Conservation (phyloP, 352 stramenopile species). For the Peronospora belbahrii region DNA sequence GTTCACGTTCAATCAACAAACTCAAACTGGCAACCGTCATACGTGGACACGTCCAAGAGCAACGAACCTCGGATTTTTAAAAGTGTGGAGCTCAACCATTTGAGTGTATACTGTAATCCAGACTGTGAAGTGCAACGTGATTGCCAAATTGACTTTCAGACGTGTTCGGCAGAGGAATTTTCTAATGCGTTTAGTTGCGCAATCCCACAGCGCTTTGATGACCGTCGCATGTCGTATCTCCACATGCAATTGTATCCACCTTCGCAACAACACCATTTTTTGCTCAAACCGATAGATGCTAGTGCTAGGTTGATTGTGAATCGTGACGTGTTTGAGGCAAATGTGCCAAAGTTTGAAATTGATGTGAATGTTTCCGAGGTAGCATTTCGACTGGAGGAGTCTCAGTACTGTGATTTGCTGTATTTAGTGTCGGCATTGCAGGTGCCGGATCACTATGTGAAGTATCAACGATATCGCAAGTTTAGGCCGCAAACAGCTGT, state of each 20-base stretch:
- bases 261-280: slow-evolving; percentile 73
- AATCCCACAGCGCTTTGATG: slow-evolving; percentile 82
- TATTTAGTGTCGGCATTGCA: slow-evolving; percentile 72
- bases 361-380: slow-evolving; percentile 75
- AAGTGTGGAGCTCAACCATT: slow-evolving; percentile 81
- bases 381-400: slow-evolving; percentile 76
- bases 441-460: slow-evolving; percentile 59
- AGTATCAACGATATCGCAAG: slow-evolving; percentile 72
- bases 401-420: slow-evolving; percentile 82
- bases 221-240: slow-evolving; percentile 32
- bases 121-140: slow-evolving; percentile 62
- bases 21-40: slow-evolving; percentile 80
- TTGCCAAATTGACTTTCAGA: slow-evolving; percentile 49
- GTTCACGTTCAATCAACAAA: slow-evolving; percentile 84
- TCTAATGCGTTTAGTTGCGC: slow-evolving; percentile 62
- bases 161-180: slow-evolving; percentile 72
- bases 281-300: slow-evolving; percentile 78
- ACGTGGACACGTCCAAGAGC: slow-evolving; percentile 68
- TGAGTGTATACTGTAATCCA: slow-evolving; percentile 82
- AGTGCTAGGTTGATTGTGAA: slow-evolving; percentile 78
- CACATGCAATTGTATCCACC: slow-evolving; percentile 69
- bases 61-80: slow-evolving; percentile 86
- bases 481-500: slow-evolving; percentile 47
- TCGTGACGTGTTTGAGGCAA: slow-evolving; percentile 65
- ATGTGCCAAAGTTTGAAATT: slow-evolving; percentile 74